Conservation (phyloP, 345 rosid species). For the Populus davidiana region DNA sequence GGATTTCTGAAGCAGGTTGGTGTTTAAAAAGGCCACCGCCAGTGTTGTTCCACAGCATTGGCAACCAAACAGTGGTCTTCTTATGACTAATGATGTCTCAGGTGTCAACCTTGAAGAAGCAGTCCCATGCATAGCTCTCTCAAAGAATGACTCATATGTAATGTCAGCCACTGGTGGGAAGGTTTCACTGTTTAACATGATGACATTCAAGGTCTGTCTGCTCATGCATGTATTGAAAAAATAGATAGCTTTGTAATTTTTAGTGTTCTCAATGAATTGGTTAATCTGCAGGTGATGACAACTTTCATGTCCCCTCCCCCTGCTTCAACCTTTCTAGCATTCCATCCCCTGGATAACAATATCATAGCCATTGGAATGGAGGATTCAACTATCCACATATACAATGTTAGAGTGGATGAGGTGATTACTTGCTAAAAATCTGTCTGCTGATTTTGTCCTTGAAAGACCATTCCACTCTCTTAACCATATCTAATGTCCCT, state of each 20-base stretch:
- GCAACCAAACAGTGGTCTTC: slow-evolving; percentile 92
- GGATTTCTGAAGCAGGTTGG: slow-evolving; percentile 21
- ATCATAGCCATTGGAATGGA: slow-evolving; percentile 90
- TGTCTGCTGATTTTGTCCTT: neutral
- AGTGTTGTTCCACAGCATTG: slow-evolving; percentile 73
- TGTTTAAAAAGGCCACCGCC: slow-evolving; percentile 65
- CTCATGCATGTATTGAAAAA: neutral
- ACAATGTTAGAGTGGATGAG: slow-evolving; percentile 81
- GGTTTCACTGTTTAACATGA: slow-evolving; percentile 86
- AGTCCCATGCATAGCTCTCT: slow-evolving; percentile 85
- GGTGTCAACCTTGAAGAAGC: slow-evolving; percentile 81
- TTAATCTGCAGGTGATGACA: slow-evolving; percentile 68
- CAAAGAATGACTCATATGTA: slow-evolving; percentile 88
- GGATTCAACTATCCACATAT: slow-evolving; percentile 78
- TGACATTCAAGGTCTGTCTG: slow-evolving; percentile 71
- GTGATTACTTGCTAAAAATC: slow-evolving; percentile 31
- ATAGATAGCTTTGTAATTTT: neutral
- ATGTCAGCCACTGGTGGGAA: slow-evolving; percentile 94
- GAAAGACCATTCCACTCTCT: neutral
- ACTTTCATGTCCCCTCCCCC: slow-evolving; percentile 87
- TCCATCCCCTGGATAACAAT: slow-evolving; percentile 85
- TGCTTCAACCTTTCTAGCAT: slow-evolving; percentile 78
- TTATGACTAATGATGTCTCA: slow-evolving; percentile 72
- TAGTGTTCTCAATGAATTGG: neutral
- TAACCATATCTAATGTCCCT: neutral